A percentile compares a stretch with the other conserved stretches of the same genome.
Evolutionary conservation across 257 asterid genomes (phyloP).

Genomic region (Petrea volubilis): DNA sequence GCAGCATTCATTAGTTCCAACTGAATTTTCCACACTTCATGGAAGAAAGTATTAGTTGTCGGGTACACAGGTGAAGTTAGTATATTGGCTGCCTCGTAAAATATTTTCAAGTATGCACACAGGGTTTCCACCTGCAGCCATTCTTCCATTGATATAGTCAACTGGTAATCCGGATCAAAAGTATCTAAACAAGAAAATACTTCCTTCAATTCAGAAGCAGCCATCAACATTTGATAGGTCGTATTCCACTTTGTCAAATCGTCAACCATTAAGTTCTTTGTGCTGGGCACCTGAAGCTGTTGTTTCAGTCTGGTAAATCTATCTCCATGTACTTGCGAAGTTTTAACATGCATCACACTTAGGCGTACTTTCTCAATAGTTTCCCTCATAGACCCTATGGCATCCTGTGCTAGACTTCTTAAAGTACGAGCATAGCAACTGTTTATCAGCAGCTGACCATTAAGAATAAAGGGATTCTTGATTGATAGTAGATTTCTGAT

Average conservation of each 20-base stretch:
- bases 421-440: conserved; percentile 67
- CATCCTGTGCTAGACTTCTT: conserved; percentile 64
- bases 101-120: conserved; percentile 56
- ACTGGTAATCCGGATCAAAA: conserved; percentile 56
- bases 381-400: conserved; percentile 41
- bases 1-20: conserved; percentile 52
- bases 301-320: conserved; percentile 54
- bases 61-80: conserved; percentile 49
- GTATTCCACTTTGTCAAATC: conserved; percentile 74
- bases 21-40: conserved; percentile 58
- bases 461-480: conserved; percentile 46
- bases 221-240: conserved; percentile 78
- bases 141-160: conserved; percentile 57
- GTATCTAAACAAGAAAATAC: conserved; percentile 72
- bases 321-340: conserved; percentile 48
- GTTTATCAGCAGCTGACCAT: conserved; percentile 67
- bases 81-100: conserved; percentile 70
- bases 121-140: conserved; percentile 69
- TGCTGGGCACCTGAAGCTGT: conserved; percentile 84
- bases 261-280: conserved; percentile 56
- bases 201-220: conserved; percentile 78
- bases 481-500: conserved; percentile 55
- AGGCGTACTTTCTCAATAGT: conserved; percentile 61
- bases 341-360: conserved; percentile 70
- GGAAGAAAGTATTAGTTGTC: conserved; percentile 59